These are phyloP conservation scores for Aspergillus calidoustus DNA, from an alignment of 2,329 filamentous ascomycete species.

Conservation along the genomic window DNA sequence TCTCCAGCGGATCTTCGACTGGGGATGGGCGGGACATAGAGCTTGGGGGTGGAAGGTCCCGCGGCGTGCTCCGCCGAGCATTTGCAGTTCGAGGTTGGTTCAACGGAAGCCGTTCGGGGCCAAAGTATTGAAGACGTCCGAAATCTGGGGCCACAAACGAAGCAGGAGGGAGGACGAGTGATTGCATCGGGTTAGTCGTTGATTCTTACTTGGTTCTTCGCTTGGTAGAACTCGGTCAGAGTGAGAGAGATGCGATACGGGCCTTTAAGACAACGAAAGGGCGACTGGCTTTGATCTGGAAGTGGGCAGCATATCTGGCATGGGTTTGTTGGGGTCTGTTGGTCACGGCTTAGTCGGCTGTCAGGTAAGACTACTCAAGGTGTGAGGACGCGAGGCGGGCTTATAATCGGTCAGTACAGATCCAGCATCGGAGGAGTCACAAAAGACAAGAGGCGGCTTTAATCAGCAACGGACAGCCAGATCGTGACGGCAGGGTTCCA, in stretches of 20 bases:
- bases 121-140: constrained; percentile 40
- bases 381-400: constrained; percentile 36
- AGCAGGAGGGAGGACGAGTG: constrained; percentile 45
- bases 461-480: constrained; percentile 40
- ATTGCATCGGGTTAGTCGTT: constrained; percentile 43
- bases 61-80: constrained; percentile 44
- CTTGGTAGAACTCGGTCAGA: background rate
- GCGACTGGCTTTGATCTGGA: constrained; percentile 24
- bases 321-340: constrained; percentile 19
- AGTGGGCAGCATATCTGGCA: constrained; percentile 37
- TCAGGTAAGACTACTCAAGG: constrained; percentile 25
- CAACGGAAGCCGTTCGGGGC: constrained; percentile 40
- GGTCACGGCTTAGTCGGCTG: constrained; percentile 27
- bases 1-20: constrained; percentile 43
- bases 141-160: constrained; percentile 43
- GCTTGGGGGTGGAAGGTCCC: constrained; percentile 46
- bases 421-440: constrained; percentile 44
- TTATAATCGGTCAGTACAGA: constrained; percentile 39
- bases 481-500: constrained; percentile 44
- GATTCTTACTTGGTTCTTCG: constrained; percentile 1
- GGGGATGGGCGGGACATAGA: constrained; percentile 51
- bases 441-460: constrained; percentile 36
- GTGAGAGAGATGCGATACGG: background rate
- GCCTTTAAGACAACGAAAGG: constrained; percentile 32
- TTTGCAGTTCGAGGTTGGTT: constrained; percentile 41